Evolutionary conservation across 768 basidiomycete genomes (phyloP).

Genomic region (Pilatotrama ljubarskyi): DNA sequence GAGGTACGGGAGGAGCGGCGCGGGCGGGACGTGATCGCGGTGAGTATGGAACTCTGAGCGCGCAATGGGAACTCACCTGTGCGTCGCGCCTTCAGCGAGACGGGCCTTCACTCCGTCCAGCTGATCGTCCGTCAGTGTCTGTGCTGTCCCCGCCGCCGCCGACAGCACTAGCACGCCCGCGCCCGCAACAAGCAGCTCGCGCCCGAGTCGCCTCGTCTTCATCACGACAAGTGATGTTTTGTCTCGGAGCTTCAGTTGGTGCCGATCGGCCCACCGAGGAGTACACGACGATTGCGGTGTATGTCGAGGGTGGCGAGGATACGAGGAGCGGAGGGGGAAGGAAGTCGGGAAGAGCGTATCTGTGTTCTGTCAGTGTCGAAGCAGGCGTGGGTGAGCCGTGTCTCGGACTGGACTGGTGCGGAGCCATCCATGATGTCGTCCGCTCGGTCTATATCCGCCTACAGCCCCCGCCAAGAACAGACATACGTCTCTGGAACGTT

Average conservation of each 20-base stretch:
- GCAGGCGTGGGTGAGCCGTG: slow-evolving; percentile 8
- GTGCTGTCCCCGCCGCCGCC: slow-evolving; percentile 24
- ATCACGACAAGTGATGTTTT: no score
- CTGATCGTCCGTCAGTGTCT: slow-evolving; percentile 38
- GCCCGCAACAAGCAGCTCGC: slow-evolving; percentile 3
- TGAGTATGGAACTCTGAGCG: not conserved
- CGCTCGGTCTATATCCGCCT: not conserved
- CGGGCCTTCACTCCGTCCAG: slow-evolving; percentile 37
- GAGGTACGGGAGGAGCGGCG: not conserved
- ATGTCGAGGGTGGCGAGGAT: not conserved
- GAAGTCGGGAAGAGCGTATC: not conserved
- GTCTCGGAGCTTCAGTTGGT: no score
- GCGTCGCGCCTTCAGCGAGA: slow-evolving; percentile 42
- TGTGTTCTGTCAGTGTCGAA: not conserved
- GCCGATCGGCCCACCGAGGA: not conserved
- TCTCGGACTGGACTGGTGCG: slow-evolving; percentile 1
- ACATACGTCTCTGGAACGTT: not conserved
- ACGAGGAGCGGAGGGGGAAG: not conserved
- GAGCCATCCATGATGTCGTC: not conserved
- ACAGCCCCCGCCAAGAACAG: not conserved
- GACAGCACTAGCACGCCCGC: not conserved
- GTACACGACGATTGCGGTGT: not conserved
- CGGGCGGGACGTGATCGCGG: not conserved
- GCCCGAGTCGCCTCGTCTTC: not conserved
- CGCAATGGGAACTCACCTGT: slow-evolving; percentile 35